Conservation (phyloP, 768 basidiomycete species). For the Tricholoma matsutake region DNA sequence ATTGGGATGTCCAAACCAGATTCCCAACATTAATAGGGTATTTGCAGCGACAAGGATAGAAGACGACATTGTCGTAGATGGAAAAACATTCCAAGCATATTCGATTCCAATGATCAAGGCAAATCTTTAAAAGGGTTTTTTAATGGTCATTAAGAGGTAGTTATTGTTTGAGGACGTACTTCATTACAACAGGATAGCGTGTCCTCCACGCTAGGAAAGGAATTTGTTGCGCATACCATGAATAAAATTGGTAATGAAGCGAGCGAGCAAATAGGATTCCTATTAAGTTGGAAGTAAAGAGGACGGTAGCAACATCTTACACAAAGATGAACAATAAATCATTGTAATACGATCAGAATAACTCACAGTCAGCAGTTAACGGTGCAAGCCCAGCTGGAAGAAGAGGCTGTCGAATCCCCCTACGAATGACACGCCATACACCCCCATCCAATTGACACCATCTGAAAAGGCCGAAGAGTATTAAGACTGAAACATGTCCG, state of each 20-base stretch:
- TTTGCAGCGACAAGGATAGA: constrained; percentile 27
- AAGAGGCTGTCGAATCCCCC: constrained; percentile 50
- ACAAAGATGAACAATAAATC: constrained; percentile 12
- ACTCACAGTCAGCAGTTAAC: constrained; percentile 65
- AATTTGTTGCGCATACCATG: constrained; percentile 93
- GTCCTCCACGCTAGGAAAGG: constrained; percentile 82
- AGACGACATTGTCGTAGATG: constrained; percentile 57
- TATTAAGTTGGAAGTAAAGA: constrained; percentile 90
- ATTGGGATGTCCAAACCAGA: constrained; percentile 25
- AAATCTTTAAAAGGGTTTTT: constrained; percentile 42
- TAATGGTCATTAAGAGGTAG: constrained; percentile 4
- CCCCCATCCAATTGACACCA: constrained; percentile 84
- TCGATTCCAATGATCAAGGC: constrained; percentile 61
- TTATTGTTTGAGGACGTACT: constrained; percentile 40
- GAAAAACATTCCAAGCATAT: constrained; percentile 87
- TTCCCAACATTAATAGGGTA: constrained; percentile 26
- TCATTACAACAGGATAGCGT: constrained; percentile 54
- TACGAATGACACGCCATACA: constrained; percentile 47
- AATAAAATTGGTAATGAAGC: constrained; percentile 97
- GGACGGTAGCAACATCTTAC: constrained; percentile 71
- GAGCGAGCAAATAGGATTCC: constrained; percentile 92
- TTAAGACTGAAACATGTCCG: constrained; percentile 59
- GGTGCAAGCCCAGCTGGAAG: constrained; percentile 43
- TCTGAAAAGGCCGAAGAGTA: constrained; percentile 61
- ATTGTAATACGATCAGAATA: background rate